phyloP scores from a whole-genome alignment of 2,329 filamentous ascomycete genomes.

The Fusarium sp. region DNA sequence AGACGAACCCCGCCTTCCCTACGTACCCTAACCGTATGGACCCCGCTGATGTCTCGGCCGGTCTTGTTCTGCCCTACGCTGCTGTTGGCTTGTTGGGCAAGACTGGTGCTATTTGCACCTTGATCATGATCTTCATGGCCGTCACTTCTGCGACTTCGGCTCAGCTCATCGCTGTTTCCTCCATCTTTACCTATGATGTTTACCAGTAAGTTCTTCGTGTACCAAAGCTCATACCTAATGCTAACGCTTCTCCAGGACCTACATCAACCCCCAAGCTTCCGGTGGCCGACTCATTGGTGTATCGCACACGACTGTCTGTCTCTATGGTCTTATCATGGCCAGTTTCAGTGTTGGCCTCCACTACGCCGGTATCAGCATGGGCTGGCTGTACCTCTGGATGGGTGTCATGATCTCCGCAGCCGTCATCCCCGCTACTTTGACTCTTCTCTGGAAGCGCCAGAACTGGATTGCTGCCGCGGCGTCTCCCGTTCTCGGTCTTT shows the following conservation, averaged over 20 bases:
- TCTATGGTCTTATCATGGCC: constrained; percentile 81
- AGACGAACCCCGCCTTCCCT: constrained; percentile 56
- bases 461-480: constrained; percentile 76
- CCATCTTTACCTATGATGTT: constrained; percentile 65
- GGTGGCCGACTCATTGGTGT: constrained; percentile 83
- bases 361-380: constrained; percentile 84
- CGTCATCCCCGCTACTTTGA: constrained; percentile 83
- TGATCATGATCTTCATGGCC: constrained; percentile 57
- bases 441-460: constrained; percentile 83
- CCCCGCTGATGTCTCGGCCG: constrained; percentile 76
- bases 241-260: constrained; percentile 14
- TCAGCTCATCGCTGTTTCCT: constrained; percentile 87
- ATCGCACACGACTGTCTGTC: constrained; percentile 76
- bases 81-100: constrained; percentile 79
- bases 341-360: constrained; percentile 79
- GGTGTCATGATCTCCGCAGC: constrained; percentile 89
- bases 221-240: accelerated
- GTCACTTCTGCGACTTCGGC: constrained; percentile 86
- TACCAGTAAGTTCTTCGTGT: constrained; percentile 7
- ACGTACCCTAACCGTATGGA: constrained; percentile 58
- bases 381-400: constrained; percentile 90
- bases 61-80: constrained; percentile 85
- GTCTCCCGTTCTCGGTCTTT: constrained; percentile 73
- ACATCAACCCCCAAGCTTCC: constrained; percentile 77
- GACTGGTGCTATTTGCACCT: constrained; percentile 36